Evolutionary conservation across 2,329 filamentous ascomycete genomes (phyloP).

Genomic region (Cladosporium colombiae): DNA sequence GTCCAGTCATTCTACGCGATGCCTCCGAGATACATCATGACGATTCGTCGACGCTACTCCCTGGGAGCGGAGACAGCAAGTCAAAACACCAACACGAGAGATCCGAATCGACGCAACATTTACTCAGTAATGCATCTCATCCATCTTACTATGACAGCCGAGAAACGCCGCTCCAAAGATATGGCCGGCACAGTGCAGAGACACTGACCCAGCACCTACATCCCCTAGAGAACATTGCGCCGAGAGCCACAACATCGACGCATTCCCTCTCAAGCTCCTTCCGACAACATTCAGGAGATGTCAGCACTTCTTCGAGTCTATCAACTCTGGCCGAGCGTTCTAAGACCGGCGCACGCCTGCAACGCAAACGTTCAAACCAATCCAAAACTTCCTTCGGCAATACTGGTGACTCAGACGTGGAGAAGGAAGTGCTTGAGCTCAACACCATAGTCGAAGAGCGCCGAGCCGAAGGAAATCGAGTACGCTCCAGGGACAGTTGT

Average conservation of each 20-base stretch:
- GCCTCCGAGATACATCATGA: background rate
- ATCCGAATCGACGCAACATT: constrained; percentile 21
- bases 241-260: background rate
- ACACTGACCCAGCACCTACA: background rate
- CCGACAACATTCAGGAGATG: constrained; percentile 36
- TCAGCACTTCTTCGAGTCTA: background rate
- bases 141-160: constrained; percentile 20
- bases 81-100: constrained; percentile 8
- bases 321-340: constrained; percentile 32
- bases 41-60: background rate
- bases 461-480: constrained; percentile 36
- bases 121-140: constrained; percentile 13
- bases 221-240: background rate
- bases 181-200: constrained; percentile 10
- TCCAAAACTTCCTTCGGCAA: constrained; percentile 5
- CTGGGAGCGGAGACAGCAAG: background rate
- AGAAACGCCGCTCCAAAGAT: constrained; percentile 26
- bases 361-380: constrained; percentile 38
- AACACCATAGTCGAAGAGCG: constrained; percentile 53
- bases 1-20: constrained; percentile 30
- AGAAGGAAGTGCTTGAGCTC: constrained; percentile 50
- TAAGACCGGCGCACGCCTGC: constrained; percentile 30
- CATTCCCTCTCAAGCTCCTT: constrained; percentile 31
- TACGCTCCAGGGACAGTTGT: constrained; percentile 21
- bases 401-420: constrained; percentile 39